A percentile compares a stretch with the other conserved stretches of the same genome.
Conservation (phyloP, 2,329 filamentous ascomycete genomes). For the Sphaerulina populicola region DNA sequence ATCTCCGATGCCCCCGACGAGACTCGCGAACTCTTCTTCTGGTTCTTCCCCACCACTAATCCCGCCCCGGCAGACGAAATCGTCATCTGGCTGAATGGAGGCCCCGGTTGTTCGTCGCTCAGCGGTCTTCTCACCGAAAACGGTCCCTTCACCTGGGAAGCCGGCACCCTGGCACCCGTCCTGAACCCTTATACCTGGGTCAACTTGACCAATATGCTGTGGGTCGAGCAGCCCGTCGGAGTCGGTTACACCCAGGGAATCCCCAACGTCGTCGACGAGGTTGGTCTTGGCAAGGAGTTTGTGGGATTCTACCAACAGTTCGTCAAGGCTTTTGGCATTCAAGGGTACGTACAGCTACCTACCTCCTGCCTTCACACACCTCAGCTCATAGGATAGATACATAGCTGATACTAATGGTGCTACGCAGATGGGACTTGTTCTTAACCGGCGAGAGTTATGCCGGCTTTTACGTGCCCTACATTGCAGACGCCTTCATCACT, state of each 20-base stretch:
- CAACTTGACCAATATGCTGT: constrained; percentile 68
- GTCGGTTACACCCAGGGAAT: constrained; percentile 39
- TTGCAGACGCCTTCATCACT: constrained; percentile 28
- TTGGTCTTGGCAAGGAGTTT: constrained; percentile 38
- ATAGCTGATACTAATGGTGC: too few relatives aligned
- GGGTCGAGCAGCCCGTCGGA: constrained; percentile 49
- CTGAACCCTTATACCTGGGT: constrained; percentile 12
- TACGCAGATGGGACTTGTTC: not conserved
- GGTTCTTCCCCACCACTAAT: constrained; percentile 43
- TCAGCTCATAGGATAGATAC: too few relatives aligned
- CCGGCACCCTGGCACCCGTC: constrained; percentile 5
- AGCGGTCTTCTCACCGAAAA: constrained; percentile 20
- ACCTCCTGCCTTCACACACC: too few relatives aligned
- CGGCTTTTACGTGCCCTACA: constrained; percentile 30
- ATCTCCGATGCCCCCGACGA: constrained; percentile 15
- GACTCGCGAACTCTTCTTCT: constrained; percentile 37
- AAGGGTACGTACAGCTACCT: too few relatives aligned
- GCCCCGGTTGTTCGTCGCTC: constrained; percentile 20
- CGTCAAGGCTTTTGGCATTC: constrained; percentile 41
- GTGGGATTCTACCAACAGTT: constrained; percentile 45
- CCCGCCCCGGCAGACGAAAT: constrained; percentile 37
- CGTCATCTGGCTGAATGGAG: constrained; percentile 24
- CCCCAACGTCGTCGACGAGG: constrained; percentile 31
- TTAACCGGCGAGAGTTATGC: constrained; percentile 25
- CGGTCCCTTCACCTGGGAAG: constrained; percentile 34